Evolutionary conservation across 257 asterid species (phyloP), one percentile per base, ranked within the genome.

Genomic region (Solanum commersonii): DNA sequence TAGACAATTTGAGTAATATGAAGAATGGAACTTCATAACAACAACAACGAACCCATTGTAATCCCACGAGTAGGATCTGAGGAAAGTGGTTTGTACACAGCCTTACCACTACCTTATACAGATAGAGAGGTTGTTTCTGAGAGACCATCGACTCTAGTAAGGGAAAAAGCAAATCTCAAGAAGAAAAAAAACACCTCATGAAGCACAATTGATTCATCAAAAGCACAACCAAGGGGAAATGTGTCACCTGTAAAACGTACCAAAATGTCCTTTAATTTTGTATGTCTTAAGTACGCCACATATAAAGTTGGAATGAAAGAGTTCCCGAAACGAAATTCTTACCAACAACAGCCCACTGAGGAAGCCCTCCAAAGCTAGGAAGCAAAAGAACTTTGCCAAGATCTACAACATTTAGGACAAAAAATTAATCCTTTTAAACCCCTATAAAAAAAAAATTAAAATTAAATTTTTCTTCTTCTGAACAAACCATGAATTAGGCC

Each of bases 301-400:
- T 0, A 22, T 3, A 10, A 60, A 60, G 25, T 56, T 18, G 10
- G n/a, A 56, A 56, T 56, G 23, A 18, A 56, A 49, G 63, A 52
- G 63, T 59, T 59, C 2, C 13, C 4, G 27, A 8, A 20, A 59
- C 18, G 42, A 70, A 25, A 12, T 11, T 73, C 90, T 88, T 83
- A 90, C 92, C 94, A 5, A 89, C 94, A 87, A 92, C 94, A 49
- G 92, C 89, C 92, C 94, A 92, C 31, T 92, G 92, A 23, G 94
- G 94, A 74, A 92, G 92, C 84, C 87, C 91, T 59, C 94, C 92
- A 87, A 92, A 90, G 77, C 85, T 88, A n/a, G 94, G 91, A 67
- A 86, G 89, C 67, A 89, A 88, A 42, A 92, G 91, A 37, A 92
- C 92, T 87, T 92, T 92, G 5, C 94, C 94, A 76, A 90, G 92